These are phyloP conservation scores for Lecanicillium sp. DNA, from an alignment of 2,329 filamentous ascomycete genomes.

Conservation along the genomic window DNA sequence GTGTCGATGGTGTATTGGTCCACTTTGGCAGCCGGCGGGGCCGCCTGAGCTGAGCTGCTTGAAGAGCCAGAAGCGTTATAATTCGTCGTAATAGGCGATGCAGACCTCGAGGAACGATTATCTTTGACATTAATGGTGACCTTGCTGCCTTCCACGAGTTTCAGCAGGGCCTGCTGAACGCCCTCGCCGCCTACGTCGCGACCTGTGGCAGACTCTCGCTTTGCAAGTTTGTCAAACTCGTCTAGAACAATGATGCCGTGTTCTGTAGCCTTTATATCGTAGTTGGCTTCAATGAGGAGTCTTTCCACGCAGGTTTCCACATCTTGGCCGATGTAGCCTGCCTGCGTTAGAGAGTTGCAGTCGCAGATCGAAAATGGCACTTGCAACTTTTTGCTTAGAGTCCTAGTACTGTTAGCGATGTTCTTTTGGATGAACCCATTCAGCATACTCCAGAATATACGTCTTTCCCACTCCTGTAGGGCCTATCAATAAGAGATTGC, in stretches of 20 bases:
- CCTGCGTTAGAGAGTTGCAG: conserved; percentile 92
- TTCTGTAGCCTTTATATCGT: conserved; percentile 77
- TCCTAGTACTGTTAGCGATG: conserved; percentile 48
- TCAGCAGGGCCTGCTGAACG: conserved; percentile 90
- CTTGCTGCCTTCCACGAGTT: conserved; percentile 93
- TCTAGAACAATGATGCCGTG: conserved; percentile 92
- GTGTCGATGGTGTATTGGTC: conserved; percentile 76
- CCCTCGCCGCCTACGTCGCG: conserved; percentile 95
- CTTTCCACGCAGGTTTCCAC: conserved; percentile 94
- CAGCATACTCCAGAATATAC: conserved; percentile 67
- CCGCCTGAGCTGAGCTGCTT: conserved; percentile 39
- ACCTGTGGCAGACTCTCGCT: conserved; percentile 77
- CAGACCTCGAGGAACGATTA: conserved; percentile 53
- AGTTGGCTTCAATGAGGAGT: conserved; percentile 82
- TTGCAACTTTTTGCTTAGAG: conserved; percentile 83
- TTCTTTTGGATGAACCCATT: not conserved
- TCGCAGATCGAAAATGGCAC: conserved; percentile 94
- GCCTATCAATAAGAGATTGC: conserved; percentile 83
- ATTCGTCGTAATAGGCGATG: conserved; percentile 47
- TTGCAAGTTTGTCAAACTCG: conserved; percentile 95
- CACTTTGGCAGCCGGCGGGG: conserved; percentile 44
- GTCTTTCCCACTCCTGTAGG: conserved; percentile 96
- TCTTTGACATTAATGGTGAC: conserved; percentile 86
- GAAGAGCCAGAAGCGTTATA: conserved; percentile 40
- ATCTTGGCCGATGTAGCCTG: conserved; percentile 95